These are phyloP conservation scores for Penstemon newberryi DNA, from an alignment of 257 asterid species.

Conservation along the genomic window DNA sequence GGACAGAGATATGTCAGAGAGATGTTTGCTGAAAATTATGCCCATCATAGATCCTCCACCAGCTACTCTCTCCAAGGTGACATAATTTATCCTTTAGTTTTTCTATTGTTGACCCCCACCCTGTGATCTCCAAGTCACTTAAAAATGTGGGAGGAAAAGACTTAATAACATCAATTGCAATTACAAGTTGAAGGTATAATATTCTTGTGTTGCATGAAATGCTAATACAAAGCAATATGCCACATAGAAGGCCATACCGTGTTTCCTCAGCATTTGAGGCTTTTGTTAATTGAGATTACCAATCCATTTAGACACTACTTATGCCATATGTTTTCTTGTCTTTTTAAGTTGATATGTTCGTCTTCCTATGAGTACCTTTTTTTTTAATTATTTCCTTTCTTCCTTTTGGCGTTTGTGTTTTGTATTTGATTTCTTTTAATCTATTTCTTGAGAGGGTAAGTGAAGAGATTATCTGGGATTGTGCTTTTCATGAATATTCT, in stretches of 20 bases:
- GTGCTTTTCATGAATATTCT: conserved; percentile 10
- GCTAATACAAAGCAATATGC: background rate
- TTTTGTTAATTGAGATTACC: conserved; percentile 13
- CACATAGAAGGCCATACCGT: conserved; percentile 5
- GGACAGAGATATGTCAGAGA: conserved; percentile 81
- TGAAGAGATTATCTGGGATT: conserved; percentile 10
- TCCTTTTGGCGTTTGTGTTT: background rate
- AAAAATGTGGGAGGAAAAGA: background rate
- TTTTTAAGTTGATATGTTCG: conserved; percentile 13
- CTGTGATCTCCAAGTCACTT: background rate
- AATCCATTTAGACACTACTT: background rate
- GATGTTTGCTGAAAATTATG: conserved; percentile 67
- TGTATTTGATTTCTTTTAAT: background rate
- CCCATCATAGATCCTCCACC: conserved; percentile 59
- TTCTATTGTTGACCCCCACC: conserved; percentile 5
- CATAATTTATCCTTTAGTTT: background rate
- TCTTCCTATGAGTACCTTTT: conserved; percentile 16
- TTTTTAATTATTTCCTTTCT: background rate
- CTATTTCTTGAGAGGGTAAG: background rate
- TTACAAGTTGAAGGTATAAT: conserved; percentile 3
- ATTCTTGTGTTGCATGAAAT: conserved; percentile 22
- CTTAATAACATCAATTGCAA: background rate
- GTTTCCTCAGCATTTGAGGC: conserved; percentile 20
- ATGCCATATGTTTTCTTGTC: background rate
- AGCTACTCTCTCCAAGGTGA: conserved; percentile 66